Evolutionary conservation across 2,329 filamentous ascomycete genomes (phyloP), one percentile per base, ranked within the genome.

Genomic region (Neoascochyta sp.): DNA sequence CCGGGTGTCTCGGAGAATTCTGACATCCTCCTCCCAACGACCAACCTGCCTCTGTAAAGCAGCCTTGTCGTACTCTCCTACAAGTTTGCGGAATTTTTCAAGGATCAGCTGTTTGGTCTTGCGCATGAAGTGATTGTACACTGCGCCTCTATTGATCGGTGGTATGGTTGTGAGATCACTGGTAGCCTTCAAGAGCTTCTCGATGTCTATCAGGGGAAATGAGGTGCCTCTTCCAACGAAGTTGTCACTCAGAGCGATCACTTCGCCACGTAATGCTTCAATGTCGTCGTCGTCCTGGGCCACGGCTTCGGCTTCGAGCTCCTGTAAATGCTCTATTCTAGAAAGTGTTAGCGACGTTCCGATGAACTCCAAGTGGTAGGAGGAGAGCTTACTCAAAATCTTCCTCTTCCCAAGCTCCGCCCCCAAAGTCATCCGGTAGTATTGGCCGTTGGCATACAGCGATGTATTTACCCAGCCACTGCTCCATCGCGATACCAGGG

Each of bases 111-210:
- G 59, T 31, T 86, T 73, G 2, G 78, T 59, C 29, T 67, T 57
- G 2, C 68, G 61, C 43, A 81, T 76, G 32, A 90, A 71, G 32
- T 75, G 66, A 23, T 76, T 73, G 58, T 89, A 93, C 0, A 90
- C 67, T 0, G 70, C 66, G 0, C 80, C 80, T 5, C 86, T 77
- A 11, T 71, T 57, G 3, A 63, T 56, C 0, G 61, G 46, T 0
- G 71, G 69, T 8, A 90, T 74, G 0, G 71, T 66, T 62, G 76
- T 85, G 10, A 90, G 58, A 43, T 89, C 72, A 0, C 67, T 27
- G 13, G 59, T 56, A 5, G 36, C 40, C 28, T 63, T 46, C 22
- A 71, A 43, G 18, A 65, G 45, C 24, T 64, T 41, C 29, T 64
- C 36, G 20, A 69, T 47, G 27, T 65, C 45, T 3, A 27, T 7